A percentile compares a stretch with the other conserved stretches of the same genome.
Evolutionary conservation across 2,329 filamentous ascomycete species (phyloP).

Genomic region (Fusarium brachygibbosum): DNA sequence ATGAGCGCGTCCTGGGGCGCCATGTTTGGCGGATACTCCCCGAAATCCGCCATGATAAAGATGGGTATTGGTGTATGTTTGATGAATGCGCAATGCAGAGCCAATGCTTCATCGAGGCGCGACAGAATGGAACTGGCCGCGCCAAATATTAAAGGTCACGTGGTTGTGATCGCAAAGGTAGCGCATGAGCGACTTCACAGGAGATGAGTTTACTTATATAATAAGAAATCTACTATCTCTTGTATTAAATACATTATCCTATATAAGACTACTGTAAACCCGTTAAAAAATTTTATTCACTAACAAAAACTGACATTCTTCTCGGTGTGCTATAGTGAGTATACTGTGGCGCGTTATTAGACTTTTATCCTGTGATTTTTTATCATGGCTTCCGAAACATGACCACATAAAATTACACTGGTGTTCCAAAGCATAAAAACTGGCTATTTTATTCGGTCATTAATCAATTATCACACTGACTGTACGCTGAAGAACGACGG

Average conservation of each 20-base stretch:
- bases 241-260: too few species aligned
- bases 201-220: too few species aligned
- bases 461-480: slow-evolving; percentile 51
- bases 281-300: too few species aligned
- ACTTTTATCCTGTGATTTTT: neutral
- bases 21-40: slow-evolving; percentile 76
- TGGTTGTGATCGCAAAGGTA: slow-evolving; percentile 35
- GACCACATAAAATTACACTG: neutral
- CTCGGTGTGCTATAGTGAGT: too few species aligned
- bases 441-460: slow-evolving; percentile 46
- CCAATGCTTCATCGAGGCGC: slow-evolving; percentile 18
- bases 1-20: slow-evolving; percentile 73
- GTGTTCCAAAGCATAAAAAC: slow-evolving; percentile 3
- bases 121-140: slow-evolving; percentile 9
- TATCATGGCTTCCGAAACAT: slow-evolving; percentile 12
- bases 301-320: too few species aligned
- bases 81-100: slow-evolving; percentile 28
- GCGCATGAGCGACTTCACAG: slow-evolving; percentile 15
- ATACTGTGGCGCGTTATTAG: too few species aligned
- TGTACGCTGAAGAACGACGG: slow-evolving; percentile 35
- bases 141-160: slow-evolving; percentile 35
- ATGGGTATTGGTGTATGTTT: slow-evolving; percentile 3
- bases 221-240: too few species aligned
- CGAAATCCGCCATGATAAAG: slow-evolving; percentile 69
- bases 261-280: neutral